phyloP scores from a whole-genome alignment of 2,329 filamentous ascomycete genomes.

The Cladosporium phlei region DNA sequence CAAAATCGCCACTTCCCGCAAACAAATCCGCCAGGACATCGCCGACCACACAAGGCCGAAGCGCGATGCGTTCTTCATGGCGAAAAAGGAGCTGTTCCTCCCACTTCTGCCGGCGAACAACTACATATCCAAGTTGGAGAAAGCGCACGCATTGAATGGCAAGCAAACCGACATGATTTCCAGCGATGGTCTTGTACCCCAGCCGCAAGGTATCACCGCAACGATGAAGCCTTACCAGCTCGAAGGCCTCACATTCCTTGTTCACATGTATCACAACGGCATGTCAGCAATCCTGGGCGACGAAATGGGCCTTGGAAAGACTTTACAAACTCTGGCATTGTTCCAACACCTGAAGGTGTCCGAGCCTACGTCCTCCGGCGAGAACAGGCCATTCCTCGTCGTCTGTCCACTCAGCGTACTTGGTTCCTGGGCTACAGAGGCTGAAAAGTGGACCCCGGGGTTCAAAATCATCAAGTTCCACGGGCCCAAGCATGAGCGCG shows the following conservation, averaged over 20 bases:
- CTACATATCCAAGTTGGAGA: constrained; percentile 38
- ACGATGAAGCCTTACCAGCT: constrained; percentile 50
- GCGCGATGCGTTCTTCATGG: constrained; percentile 43
- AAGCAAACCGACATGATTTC: constrained; percentile 6
- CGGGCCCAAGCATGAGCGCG: constrained; percentile 41
- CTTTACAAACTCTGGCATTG: constrained; percentile 46
- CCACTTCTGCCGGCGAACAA: constrained; percentile 43
- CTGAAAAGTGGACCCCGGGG: constrained; percentile 44
- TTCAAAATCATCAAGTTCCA: constrained; percentile 46
- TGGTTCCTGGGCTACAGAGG: constrained; percentile 46
- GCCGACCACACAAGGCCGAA: constrained; percentile 39
- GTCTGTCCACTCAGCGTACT: constrained; percentile 50
- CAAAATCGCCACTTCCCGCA: constrained; percentile 37
- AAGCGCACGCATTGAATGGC: constrained; percentile 12
- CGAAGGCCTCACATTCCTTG: constrained; percentile 47
- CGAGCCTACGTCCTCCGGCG: constrained; percentile 28
- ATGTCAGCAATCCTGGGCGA: constrained; percentile 45
- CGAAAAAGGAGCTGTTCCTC: constrained; percentile 43
- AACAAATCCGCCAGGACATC: constrained; percentile 39
- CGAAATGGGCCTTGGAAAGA: constrained; percentile 50
- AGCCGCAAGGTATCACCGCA: constrained; percentile 45
- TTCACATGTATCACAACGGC: constrained; percentile 44
- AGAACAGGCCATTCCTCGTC: constrained; percentile 42
- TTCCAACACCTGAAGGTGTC: constrained; percentile 46
- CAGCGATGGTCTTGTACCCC: constrained; percentile 30